These are phyloP conservation scores for Stephanodiscus triporus DNA, from an alignment of 108 stramenopile species.

Conservation along the genomic window DNA sequence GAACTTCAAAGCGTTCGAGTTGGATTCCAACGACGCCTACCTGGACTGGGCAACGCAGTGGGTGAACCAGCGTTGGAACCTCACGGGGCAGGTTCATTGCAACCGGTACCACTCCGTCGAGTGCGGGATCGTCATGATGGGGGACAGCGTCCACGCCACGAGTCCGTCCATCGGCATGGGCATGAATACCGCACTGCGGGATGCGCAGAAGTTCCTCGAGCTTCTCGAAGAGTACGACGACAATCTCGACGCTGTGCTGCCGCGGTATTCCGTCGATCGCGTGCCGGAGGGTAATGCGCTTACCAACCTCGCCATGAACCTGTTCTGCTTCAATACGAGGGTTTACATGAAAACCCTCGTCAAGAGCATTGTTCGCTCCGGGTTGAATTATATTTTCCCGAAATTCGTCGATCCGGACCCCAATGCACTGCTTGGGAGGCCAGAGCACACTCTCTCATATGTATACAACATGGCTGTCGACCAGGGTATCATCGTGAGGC, in stretches of 20 bases:
- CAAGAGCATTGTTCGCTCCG: slow-evolving; percentile 24
- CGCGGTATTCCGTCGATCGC: slow-evolving; percentile 51
- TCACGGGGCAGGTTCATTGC: slow-evolving; percentile 60
- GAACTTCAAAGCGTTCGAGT: slow-evolving; percentile 55
- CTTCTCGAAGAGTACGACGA: slow-evolving; percentile 52
- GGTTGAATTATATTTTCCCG: slow-evolving; percentile 48
- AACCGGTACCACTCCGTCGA: slow-evolving; percentile 49
- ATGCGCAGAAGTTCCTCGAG: slow-evolving; percentile 55
- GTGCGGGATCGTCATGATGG: slow-evolving; percentile 46
- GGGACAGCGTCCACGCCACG: slow-evolving; percentile 66
- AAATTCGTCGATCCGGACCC: slow-evolving; percentile 35
- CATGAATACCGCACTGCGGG: slow-evolving; percentile 70
- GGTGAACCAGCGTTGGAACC: slow-evolving; percentile 60
- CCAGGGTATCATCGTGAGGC: slow-evolving; percentile 50
- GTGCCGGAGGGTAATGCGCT: slow-evolving; percentile 65
- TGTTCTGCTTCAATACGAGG: slow-evolving; percentile 52
- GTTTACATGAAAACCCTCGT: slow-evolving; percentile 32
- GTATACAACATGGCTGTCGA: slow-evolving; percentile 49
- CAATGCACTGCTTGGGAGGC: slow-evolving; percentile 31
- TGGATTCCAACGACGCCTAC: slow-evolving; percentile 42
- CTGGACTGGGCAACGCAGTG: slow-evolving; percentile 57
- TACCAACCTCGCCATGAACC: slow-evolving; percentile 46
- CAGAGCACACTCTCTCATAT: slow-evolving; percentile 32
- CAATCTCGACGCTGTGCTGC: slow-evolving; percentile 46
- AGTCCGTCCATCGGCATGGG: slow-evolving; percentile 64